These are phyloP conservation scores for Cylindrotheca closterium DNA, from an alignment of 108 stramenopile genomes.

Conservation along the genomic window DNA sequence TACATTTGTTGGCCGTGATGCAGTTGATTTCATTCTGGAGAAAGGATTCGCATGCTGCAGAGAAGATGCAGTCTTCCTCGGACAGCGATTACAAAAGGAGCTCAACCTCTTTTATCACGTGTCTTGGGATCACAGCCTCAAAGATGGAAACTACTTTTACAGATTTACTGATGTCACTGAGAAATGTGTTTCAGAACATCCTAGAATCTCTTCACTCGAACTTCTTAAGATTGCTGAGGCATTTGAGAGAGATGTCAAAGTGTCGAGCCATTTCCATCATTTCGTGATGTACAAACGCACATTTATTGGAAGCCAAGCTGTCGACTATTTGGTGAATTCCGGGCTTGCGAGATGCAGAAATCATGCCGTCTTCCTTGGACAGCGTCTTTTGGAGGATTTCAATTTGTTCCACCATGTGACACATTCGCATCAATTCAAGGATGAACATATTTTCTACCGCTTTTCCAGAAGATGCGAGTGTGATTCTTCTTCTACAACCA, in stretches of 20 bases:
- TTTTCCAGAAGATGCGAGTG: slow-evolving; percentile 16
- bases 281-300: slow-evolving; percentile 26
- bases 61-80: slow-evolving; percentile 6
- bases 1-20: slow-evolving; percentile 7
- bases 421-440: slow-evolving; percentile 38
- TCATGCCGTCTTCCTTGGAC: slow-evolving; percentile 61
- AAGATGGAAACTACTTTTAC: slow-evolving; percentile 8
- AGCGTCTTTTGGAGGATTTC: slow-evolving; percentile 33
- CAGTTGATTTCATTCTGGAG: slow-evolving; percentile 2
- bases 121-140: background rate
- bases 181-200: background rate
- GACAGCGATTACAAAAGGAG: background rate
- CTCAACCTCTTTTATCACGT: slow-evolving; percentile 7
- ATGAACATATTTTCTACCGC: slow-evolving; percentile 47
- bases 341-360: slow-evolving; percentile 29
- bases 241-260: slow-evolving; percentile 4
- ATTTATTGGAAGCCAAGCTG: slow-evolving; percentile 49
- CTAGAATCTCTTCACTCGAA: background rate
- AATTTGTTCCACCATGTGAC: slow-evolving; percentile 31
- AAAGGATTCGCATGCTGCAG: background rate
- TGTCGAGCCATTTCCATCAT: slow-evolving; percentile 2
- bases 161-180: slow-evolving; percentile 1
- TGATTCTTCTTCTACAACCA: background rate
- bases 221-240: slow-evolving; percentile 3
- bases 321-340: slow-evolving; percentile 48